These are phyloP conservation scores for Entophlyctis luteolus DNA, from an alignment of 192 early-diverging fungal species.

Conservation along the genomic window DNA sequence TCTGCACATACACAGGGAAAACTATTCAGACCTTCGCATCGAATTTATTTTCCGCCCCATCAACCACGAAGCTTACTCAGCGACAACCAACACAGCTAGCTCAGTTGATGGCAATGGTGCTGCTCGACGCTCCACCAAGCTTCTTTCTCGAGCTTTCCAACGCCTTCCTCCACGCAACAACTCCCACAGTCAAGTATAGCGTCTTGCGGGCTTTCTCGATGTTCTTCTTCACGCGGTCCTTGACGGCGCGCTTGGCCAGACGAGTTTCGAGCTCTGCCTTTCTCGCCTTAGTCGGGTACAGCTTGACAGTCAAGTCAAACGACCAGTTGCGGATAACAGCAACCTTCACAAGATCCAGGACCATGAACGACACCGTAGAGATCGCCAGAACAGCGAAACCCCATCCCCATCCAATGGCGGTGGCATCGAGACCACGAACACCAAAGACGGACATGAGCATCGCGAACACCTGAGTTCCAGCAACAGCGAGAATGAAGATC, in stretches of 20 bases:
- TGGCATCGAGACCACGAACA: slow-evolving; percentile 29
- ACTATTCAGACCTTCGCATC: too few species aligned
- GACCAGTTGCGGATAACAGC: slow-evolving; percentile 76
- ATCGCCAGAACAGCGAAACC: slow-evolving; percentile 70
- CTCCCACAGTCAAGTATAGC: slow-evolving; percentile 16
- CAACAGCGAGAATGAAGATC: slow-evolving; percentile 75
- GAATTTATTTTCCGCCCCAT: too few species aligned
- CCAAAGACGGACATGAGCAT: slow-evolving; percentile 85
- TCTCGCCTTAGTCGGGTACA: slow-evolving; percentile 70
- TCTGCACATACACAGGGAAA: too few species aligned
- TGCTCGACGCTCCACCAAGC: not conserved
- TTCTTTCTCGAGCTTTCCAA: not conserved
- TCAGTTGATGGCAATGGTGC: too few species aligned
- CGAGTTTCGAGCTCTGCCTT: slow-evolving; percentile 53
- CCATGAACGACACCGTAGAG: slow-evolving; percentile 76
- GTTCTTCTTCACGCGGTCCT: slow-evolving; percentile 29
- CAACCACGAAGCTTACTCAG: too few species aligned
- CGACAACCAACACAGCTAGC: too few species aligned
- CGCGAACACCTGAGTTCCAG: slow-evolving; percentile 88
- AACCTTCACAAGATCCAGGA: slow-evolving; percentile 92
- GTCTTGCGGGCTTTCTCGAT: slow-evolving; percentile 34
- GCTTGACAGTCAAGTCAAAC: slow-evolving; percentile 82
- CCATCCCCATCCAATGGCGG: slow-evolving; percentile 56
- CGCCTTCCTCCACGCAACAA: slow-evolving; percentile 24
- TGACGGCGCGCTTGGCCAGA: not conserved